Base-by-base conservation (phyloP, 1,284 basidiomycete species). In the Sporisorium sorghi region DNA sequence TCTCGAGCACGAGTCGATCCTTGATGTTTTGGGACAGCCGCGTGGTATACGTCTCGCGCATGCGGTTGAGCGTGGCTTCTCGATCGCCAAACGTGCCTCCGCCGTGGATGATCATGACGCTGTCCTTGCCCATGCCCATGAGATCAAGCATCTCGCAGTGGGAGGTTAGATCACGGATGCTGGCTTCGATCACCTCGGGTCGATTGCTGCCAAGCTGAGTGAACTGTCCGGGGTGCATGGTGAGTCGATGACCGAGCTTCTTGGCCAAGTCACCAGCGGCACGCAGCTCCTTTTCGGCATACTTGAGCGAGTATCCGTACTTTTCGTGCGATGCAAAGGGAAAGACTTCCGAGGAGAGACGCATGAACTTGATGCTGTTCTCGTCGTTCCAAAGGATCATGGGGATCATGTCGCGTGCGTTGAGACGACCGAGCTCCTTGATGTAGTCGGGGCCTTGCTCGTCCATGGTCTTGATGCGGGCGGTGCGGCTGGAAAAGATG, bases 71-170 rank as follows among this genome's bases (percentile, higher is more conserved):
- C 0, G 94, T 90, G 2, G 88, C 87, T 19, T 82, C 78, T 80
- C 94, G 94, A 81, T 96, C 91, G 2, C 89, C 90, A 75, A 93
- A 95, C 19, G 92, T 87, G 4, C 92, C 92, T 54, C 91, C 91
- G 10, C 84, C 85, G 46, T 80, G 80, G 33, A 93, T 88, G 73
- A 93, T 90, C 87, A 93, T 91, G 12, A 94, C 91, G 9, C 89
- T 89, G 68, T 94, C 91, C 30, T 87, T 85, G 26, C 88, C 91
- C 48, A 92, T 84, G 0, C 90, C 92, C 92, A 96, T 93, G 23
- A 89, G 86, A 59, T 93, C 91, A 82, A 95, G 87, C 88, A 95
- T 92, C 83, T 94, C 90, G 65, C 90, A 90, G 73, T 97, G 94
- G 79, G 95, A 94, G 26, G 88, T 86, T 21, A 96, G 86, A 71